Base-by-base conservation (phyloP, 495 filamentous ascomycete genomes). In the Penicillium herquei region DNA sequence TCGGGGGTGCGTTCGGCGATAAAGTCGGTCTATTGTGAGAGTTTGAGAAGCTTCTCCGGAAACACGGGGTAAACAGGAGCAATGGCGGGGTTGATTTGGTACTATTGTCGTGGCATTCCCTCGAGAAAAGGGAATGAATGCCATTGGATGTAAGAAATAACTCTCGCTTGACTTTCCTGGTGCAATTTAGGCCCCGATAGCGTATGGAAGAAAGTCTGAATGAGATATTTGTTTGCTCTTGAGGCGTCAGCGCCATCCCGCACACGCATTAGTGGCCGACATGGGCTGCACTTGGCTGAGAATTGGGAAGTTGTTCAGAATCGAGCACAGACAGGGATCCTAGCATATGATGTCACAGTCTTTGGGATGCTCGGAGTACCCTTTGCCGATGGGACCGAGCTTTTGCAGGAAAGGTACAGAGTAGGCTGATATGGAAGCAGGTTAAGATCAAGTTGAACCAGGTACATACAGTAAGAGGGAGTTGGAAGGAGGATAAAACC, bases 1-100 rank as follows among this genome's bases (percentile, higher is more conserved):
- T 72, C 59, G 50, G 75, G 72, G 12, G 90, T 92, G 51, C 74
- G 74, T 16, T 80, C 69, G 17, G 85, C 80, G 71, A 82, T 81
- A 70, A 92, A 92, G 79, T 93, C 93, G 84, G 91, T 89, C 66
- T 95, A 93, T 18, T 89, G 81, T 50, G 84, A 89, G 67, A 92
- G 85, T 65, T 89, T 87, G 48, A 95, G 80, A 49, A 92, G 78
- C 54, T 82, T 87, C 56, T 82, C 76, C n/a, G 80, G 81, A 14
- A 84, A 73, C 12, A 71, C 54, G 43, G 80, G 73, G 41, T 77
- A 70, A n/a, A 73, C 44, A 10, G 63, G 48, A 30, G 64, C 43
- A 70, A 69, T 69, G 35, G 44, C 53, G 57, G 39, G 44, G 34
- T 37, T 26, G 21, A 7, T 37, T 37, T 39, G n/a, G 17, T 6